These are phyloP conservation scores for Porphyra umbilicalis DNA, from an alignment of 31 red algal species.

Conservation along the genomic window DNA sequence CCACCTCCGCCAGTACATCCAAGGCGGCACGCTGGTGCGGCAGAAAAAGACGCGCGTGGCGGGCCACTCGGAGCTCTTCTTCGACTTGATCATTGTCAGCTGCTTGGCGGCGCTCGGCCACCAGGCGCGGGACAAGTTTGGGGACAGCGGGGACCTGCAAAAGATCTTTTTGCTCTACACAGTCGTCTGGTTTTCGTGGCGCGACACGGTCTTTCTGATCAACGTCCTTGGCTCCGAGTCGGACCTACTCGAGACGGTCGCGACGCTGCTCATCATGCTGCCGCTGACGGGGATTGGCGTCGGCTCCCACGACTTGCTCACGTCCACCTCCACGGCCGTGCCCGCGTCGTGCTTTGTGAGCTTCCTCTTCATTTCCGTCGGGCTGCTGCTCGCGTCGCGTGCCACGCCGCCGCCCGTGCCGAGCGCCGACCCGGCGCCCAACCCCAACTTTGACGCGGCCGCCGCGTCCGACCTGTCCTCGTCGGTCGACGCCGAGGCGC, in stretches of 20 bases:
- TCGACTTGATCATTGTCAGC: constrained; percentile 60
- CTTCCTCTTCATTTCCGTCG: not conserved
- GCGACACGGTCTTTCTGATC: constrained; percentile 29
- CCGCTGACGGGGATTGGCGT: constrained; percentile 45
- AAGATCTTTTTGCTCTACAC: constrained; percentile 64
- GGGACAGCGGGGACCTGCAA: constrained; percentile 27
- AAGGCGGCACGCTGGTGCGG: constrained; percentile 27
- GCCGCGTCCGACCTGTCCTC: not conserved
- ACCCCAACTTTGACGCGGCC: not conserved
- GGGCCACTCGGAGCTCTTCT: constrained; percentile 38
- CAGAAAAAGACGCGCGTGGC: constrained; percentile 16
- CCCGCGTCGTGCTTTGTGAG: constrained; percentile 38
- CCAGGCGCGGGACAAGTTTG: constrained; percentile 47
- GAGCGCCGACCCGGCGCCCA: not conserved
- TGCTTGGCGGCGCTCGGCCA: constrained; percentile 54
- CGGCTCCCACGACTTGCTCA: constrained; percentile 49
- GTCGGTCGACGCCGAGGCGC: not conserved
- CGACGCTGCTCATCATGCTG: constrained; percentile 24
- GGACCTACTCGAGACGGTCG: constrained; percentile 43
- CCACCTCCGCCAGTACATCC: constrained; percentile 58
- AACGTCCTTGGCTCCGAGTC: constrained; percentile 44
- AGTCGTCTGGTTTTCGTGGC: constrained; percentile 57
- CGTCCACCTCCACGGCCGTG: constrained; percentile 29
- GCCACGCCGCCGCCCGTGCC: not conserved
- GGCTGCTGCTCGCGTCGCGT: not conserved